Base-by-base conservation (phyloP, 371 early-diverging fungal species). In the Mucor lusitanicus region DNA sequence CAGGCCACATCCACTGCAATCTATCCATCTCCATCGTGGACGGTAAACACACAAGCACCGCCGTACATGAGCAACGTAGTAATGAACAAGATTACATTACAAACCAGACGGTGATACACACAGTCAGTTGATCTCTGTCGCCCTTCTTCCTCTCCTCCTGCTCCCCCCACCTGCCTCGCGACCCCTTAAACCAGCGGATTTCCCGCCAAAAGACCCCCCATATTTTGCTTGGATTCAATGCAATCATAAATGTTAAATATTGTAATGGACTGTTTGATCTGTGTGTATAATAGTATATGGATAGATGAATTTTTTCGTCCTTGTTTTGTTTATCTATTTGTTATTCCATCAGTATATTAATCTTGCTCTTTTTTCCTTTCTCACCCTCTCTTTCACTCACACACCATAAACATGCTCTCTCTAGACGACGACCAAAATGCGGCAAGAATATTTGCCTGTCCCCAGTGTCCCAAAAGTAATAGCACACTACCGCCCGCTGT, bases 381-480 rank as follows among this genome's bases (percentile, higher is more conserved):
- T 27, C 56, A 46, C 57, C 59, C 42, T 42, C 19, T 40, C 40
- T 17, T 40, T 40, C 40, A 27, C 58, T n/a, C 46, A 61, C 62
- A 62, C 33, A 33, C 48, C 39, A 53, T 6, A 25, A 64, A 39
- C 33, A 76, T 73, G 74, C 35, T 64, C 9, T 2, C 65, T 63
- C 39, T 59, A 59, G 71, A 67, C 50, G 71, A 76, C 64, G 73
- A 77, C 25, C 67, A 69, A 12, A 44, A 30, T 25, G 21, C 60
- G 13, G 63, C 74, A 59, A 78, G 69, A 46, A 72, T 78, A 53
- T 82, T 76, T 60, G 68, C 80, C 19, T 82, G 82, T 65, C 70
- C 82, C 17, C 82, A 82, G 61, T 82, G 82, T 62, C 78, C 82
- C 50, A 82, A 82, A 67, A 73, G 82, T 82, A 75, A 71, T 61